phyloP scores from a whole-genome alignment of 208 protist species.

The Leishmania guyanensis region DNA sequence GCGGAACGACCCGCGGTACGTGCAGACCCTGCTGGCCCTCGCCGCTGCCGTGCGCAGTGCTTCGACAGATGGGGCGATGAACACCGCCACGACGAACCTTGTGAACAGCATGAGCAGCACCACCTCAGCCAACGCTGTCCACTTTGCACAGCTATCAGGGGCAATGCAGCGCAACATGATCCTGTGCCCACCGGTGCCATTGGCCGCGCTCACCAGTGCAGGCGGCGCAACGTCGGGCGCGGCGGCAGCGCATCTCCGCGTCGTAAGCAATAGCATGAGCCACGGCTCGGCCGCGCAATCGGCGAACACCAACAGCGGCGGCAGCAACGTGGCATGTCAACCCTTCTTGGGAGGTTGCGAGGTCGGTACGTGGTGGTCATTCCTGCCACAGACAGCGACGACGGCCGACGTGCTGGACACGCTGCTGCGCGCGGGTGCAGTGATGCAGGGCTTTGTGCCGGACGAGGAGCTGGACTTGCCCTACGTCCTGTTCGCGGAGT shows the following conservation, averaged over 20 bases:
- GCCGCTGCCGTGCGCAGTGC: conserved; percentile 1
- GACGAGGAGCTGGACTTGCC: conserved; percentile 53
- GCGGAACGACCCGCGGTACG: conserved; percentile 52
- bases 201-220: conserved; percentile 23
- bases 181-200: conserved; percentile 41
- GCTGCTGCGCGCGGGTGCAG: conserved; percentile 46
- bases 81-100: not conserved
- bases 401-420: conserved; percentile 57
- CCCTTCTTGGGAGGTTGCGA: conserved; percentile 42
- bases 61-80: conserved; percentile 1
- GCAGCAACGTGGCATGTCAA: not conserved
- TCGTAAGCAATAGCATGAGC: conserved; percentile 6
- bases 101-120: conserved; percentile 16
- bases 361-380: conserved; percentile 50
- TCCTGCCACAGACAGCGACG: conserved; percentile 28
- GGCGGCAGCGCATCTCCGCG: conserved; percentile 7
- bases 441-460: conserved; percentile 48
- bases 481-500: conserved; percentile 48
- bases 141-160: conserved; percentile 46
- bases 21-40: conserved; percentile 19
- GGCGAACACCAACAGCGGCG: not conserved
- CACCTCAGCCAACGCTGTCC: conserved; percentile 16
- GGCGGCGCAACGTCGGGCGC: not conserved
- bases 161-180: conserved; percentile 77
- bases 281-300: not conserved